These are phyloP conservation scores for Scutellaria minor DNA, from an alignment of 257 asterid species.

Conservation along the genomic window DNA sequence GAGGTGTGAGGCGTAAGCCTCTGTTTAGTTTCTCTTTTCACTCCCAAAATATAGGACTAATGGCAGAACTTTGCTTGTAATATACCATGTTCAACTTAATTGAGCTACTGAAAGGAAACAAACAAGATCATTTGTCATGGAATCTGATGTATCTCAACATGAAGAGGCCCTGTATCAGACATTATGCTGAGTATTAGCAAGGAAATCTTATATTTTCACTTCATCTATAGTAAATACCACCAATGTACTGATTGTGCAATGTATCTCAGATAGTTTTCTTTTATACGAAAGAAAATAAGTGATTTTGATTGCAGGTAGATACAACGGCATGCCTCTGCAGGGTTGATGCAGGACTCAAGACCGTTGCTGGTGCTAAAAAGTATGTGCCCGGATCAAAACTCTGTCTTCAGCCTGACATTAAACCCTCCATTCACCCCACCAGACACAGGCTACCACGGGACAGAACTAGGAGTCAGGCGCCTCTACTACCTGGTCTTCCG, in stretches of 20 bases:
- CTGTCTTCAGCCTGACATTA: slow-evolving; percentile 49
- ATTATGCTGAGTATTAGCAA: neutral
- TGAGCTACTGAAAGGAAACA: neutral
- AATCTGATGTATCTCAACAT: slow-evolving; percentile 1
- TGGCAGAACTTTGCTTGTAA: slow-evolving; percentile 2
- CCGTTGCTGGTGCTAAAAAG: slow-evolving; percentile 48
- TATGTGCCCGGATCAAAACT: slow-evolving; percentile 50
- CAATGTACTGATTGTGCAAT: slow-evolving; percentile 5
- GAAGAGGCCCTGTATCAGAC: neutral
- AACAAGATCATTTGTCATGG: neutral
- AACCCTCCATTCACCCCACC: slow-evolving; percentile 49
- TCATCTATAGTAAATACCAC: neutral
- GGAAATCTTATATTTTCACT: neutral
- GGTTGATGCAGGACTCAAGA: slow-evolving; percentile 53
- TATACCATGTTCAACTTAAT: neutral
- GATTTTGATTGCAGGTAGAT: slow-evolving; percentile 44
- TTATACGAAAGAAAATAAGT: neutral
- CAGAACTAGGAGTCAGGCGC: slow-evolving; percentile 44
- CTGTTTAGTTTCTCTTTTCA: neutral
- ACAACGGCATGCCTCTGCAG: slow-evolving; percentile 51
- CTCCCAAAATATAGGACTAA: neutral
- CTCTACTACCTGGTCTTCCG: slow-evolving; percentile 52
- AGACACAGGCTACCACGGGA: slow-evolving; percentile 48
- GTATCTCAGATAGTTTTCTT: slow-evolving; percentile 12
- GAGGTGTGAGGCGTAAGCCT: neutral